Evolutionary conservation across 2,329 filamentous ascomycete genomes (phyloP).

Genomic region (Rutstroemia sp.): DNA sequence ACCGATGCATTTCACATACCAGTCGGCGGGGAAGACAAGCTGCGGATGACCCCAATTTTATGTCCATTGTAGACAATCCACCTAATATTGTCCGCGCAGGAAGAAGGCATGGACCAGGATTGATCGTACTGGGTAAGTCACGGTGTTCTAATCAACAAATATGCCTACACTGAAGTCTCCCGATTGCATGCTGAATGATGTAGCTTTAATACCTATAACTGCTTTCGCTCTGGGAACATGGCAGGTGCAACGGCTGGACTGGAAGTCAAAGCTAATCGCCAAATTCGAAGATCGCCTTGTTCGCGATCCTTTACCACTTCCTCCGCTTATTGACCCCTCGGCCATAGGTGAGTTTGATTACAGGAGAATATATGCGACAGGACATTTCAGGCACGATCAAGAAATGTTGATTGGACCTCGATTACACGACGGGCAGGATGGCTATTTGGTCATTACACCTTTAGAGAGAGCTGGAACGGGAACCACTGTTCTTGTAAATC

Average conservation of each 20-base stretch:
- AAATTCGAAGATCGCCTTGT: constrained; percentile 88
- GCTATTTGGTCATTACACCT: constrained; percentile 87
- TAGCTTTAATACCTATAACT: constrained; percentile 71
- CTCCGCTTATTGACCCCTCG: constrained; percentile 72
- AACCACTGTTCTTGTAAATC: constrained; percentile 75
- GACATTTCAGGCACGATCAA: constrained; percentile 73
- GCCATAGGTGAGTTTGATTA: constrained; percentile 88
- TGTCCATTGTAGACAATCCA: constrained; percentile 81
- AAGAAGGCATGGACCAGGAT: constrained; percentile 66
- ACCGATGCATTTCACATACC: constrained; percentile 22
- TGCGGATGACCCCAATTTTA: constrained; percentile 71
- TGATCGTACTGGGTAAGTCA: constrained; percentile 63
- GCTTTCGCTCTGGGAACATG: constrained; percentile 87
- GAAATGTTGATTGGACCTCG: constrained; percentile 96
- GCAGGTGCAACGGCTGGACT: constrained; percentile 87
- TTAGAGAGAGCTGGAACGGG: constrained; percentile 60
- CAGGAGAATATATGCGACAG: constrained; percentile 69
- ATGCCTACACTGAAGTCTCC: no score
- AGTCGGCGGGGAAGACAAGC: constrained; percentile 18
- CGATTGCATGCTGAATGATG: not conserved
- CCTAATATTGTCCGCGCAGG: constrained; percentile 71
- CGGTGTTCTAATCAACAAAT: not conserved
- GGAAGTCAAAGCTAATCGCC: constrained; percentile 90
- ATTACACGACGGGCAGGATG: constrained; percentile 80
- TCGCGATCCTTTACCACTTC: constrained; percentile 76